Evolutionary conservation across 192 early-diverging fungal genomes (phyloP).

Genomic region (Entophlyctis luteolus): DNA sequence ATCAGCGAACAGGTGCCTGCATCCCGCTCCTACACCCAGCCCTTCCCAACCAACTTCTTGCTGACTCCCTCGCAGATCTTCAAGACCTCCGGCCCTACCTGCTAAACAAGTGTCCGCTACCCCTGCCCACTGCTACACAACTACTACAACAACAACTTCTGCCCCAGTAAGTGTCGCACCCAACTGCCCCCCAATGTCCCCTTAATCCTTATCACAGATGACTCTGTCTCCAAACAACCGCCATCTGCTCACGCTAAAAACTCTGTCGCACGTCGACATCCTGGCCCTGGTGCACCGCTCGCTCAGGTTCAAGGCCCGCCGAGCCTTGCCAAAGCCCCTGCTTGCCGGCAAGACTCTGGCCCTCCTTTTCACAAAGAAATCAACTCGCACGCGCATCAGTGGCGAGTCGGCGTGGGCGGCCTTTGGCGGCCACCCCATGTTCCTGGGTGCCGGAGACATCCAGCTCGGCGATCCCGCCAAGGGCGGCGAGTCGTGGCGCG

Average conservation of each 20-base stretch:
- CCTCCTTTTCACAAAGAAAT: conserved; percentile 91
- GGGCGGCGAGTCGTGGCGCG: conserved; percentile 89
- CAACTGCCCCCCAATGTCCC: too few species aligned
- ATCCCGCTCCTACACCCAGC: not conserved
- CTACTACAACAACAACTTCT: too few species aligned
- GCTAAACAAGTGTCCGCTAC: not conserved
- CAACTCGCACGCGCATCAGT: conserved; percentile 93
- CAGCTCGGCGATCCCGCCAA: conserved; percentile 63
- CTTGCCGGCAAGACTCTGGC: conserved; percentile 79
- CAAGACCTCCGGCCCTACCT: conserved; percentile 10
- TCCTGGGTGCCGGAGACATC: conserved; percentile 91
- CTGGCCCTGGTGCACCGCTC: conserved; percentile 72
- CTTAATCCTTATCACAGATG: too few species aligned
- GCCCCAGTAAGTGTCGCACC: too few species aligned
- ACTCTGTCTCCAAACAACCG: too few species aligned
- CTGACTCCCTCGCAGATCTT: conserved; percentile 1
- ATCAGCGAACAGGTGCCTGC: not conserved
- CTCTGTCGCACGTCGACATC: conserved; percentile 76
- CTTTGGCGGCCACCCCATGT: conserved; percentile 93
- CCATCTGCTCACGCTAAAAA: conserved; percentile 79
- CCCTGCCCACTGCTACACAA: too few species aligned
- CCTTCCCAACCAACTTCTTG: not conserved
- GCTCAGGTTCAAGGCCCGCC: conserved; percentile 68
- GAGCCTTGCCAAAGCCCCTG: too few species aligned
- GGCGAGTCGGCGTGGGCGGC: conserved; percentile 87